Evolutionary conservation across 306 rosid species (phyloP), one percentile per base, ranked within the genome.

Genomic region (Alnus glutinosa): DNA sequence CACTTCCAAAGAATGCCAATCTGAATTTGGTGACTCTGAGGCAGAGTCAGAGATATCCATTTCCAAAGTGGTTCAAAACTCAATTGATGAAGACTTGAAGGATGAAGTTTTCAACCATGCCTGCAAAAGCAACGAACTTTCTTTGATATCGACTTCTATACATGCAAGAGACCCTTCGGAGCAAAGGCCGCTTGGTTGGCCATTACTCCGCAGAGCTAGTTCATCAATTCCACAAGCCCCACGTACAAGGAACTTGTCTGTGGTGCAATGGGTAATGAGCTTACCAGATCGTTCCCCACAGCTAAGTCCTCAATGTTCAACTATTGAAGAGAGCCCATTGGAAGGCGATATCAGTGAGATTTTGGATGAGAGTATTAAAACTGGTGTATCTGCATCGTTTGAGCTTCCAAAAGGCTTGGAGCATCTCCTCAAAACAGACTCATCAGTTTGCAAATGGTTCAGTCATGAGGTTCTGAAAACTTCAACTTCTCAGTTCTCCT

Each of bases 231-330:
- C 86, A 49, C 87, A 72, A 74, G 73, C 76, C 23, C 61, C 67
- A 9, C 75, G 77, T 77, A 44, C 74, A 77, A 88, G 91, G 85
- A 83, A 88, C 55, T 69, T 89, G 73, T 90, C 98, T 39, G 98
- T 92, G 51, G 98, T 95, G 77, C 91, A 92, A 73, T 95, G 98
- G 98, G 97, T 81, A 10, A 87, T 95, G 97, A 90, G 68, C 82
- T 87, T 95, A 63, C 98, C 98, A 0, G 93, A 92, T 73, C 95
- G 96, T 46, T 95, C 97, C 2, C 92, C 89, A 18, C 58, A 34
- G 37, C 86, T n/a, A 59, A 85, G 84, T 83, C 78, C 87, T 83
- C 84, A 58, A 5, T 84, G 58, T 83, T 76, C 90, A 64, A 81
- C 85, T 58, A 74, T 50, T 4, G 78, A 59, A 30, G 97, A 83